Conservation (phyloP, 2,329 filamentous ascomycete species). For the Diaporthe destruens region DNA sequence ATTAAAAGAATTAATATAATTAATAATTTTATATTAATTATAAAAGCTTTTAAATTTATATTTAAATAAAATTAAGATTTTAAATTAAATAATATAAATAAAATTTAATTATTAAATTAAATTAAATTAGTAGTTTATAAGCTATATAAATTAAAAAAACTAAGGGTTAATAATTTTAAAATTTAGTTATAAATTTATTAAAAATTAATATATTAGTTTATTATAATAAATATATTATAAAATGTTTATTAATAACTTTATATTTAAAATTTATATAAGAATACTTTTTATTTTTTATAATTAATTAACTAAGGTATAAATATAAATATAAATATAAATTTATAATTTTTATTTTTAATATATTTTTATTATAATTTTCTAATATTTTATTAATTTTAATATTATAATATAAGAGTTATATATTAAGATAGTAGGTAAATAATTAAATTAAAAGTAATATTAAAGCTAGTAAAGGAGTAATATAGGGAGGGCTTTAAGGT, state of each 20-base stretch:
- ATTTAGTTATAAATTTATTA: not conserved
- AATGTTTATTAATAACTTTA: no score
- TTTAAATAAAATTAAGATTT: not conserved
- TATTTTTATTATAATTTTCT: not conserved
- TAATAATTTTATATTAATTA: slow-evolving; percentile 3
- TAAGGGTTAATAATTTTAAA: not conserved
- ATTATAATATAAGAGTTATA: no score
- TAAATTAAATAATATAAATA: not conserved
- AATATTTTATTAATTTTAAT: not conserved
- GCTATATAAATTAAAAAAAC: not conserved
- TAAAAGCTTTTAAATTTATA: not conserved
- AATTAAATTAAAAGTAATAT: no score
- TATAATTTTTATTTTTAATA: not conserved
- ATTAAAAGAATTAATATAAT: not conserved
- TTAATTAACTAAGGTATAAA: no score
- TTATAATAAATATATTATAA: no score
- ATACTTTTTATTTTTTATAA: no score
- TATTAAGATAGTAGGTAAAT: no score
- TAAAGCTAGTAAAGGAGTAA: no score
- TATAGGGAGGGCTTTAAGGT: no score
- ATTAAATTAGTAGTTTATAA: not conserved
- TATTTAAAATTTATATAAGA: no score
- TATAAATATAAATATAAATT: not conserved
- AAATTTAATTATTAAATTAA: not conserved
- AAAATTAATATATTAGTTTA: not conserved